Percentiles rank a stretch among this genome's conserved stretches.
Conservation (phyloP, 2,329 filamentous ascomycete genomes). For the Kalaharituber pfeilii region DNA sequence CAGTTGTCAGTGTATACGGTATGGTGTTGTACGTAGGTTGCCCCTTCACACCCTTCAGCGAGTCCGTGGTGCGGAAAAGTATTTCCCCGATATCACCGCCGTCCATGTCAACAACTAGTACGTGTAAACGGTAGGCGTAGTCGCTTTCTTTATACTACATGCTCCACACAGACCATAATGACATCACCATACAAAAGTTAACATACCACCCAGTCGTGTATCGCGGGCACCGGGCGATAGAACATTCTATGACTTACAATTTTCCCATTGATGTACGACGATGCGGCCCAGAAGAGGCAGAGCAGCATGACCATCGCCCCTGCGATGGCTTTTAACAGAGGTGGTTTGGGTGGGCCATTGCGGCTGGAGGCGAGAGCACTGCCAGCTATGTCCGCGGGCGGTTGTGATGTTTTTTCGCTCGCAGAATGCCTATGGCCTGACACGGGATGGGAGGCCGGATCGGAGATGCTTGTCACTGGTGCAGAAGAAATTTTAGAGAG, state of each 20-base stretch:
- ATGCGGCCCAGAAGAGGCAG: slow-evolving; percentile 6
- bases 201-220: background rate
- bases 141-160: slow-evolving; percentile 7
- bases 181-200: background rate
- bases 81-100: slow-evolving; percentile 25
- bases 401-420: too few relatives aligned
- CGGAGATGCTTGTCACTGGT: too few relatives aligned
- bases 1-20: slow-evolving; percentile 24
- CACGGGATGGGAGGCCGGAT: too few relatives aligned
- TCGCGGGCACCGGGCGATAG: too few relatives aligned
- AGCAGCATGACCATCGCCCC: background rate
- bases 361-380: too few relatives aligned
- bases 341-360: background rate
- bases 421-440: too few relatives aligned
- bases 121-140: slow-evolving; percentile 6
- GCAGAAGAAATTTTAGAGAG: too few relatives aligned
- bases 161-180: too few relatives aligned
- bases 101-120: slow-evolving; percentile 25
- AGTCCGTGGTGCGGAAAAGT: slow-evolving; percentile 25
- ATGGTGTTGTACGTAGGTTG: slow-evolving; percentile 16
- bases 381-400: too few relatives aligned
- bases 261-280: slow-evolving; percentile 7
- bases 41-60: slow-evolving; percentile 19
- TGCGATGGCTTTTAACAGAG: background rate
- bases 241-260: background rate